Evolutionary conservation across 352 stramenopile species (phyloP), one percentile per base, ranked within the genome.

Genomic region (Phytophthora megakarya): DNA sequence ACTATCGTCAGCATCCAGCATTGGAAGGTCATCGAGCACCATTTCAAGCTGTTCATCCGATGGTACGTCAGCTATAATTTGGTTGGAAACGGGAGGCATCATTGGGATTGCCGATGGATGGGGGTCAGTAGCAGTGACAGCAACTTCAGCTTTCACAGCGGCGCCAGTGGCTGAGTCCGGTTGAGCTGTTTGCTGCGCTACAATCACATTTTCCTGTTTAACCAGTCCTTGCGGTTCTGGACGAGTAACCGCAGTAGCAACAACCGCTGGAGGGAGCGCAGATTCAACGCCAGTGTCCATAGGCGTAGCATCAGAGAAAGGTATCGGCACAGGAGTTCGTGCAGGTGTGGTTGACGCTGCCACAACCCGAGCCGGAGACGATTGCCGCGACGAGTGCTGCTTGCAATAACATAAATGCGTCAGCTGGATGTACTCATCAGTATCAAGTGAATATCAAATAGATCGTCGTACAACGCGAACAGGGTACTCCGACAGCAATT

Each of bases 1-100:
- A 51, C 77, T 83, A 42, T 88, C 79, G 49, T 92, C 83, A 8
- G 79, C 76, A 71, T 90, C 81, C 18, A 92, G 78, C 67, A 92
- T 83, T 22, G 83, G 83, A 22, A 92, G 63, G 49, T 92, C 83
- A 42, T 90, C 83, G 8, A 92, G 72, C 33, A 67, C 83, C 56
- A 84, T 78, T 42, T 92, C 83, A 21, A 92, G 67, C 51, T 92
- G 83, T 55, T 92, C 83, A 30, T 92, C 78, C 3, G 83, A 90
- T 7, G 78, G 68, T n/a, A 90, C 75, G 23, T 69, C 71, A 2
- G 33, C 48, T 44, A 75, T 75, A 38, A 78, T 68, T 37, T 76
- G 62, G 46, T 61, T 78, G 16, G 67, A 67, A 8, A 73, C 63
- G 22, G 62, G 46, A 5, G 62, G 62, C 57, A 73, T 59, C 45